Conservation (phyloP, 352 stramenopile species). For the Pythium rhizo-oryzae region DNA sequence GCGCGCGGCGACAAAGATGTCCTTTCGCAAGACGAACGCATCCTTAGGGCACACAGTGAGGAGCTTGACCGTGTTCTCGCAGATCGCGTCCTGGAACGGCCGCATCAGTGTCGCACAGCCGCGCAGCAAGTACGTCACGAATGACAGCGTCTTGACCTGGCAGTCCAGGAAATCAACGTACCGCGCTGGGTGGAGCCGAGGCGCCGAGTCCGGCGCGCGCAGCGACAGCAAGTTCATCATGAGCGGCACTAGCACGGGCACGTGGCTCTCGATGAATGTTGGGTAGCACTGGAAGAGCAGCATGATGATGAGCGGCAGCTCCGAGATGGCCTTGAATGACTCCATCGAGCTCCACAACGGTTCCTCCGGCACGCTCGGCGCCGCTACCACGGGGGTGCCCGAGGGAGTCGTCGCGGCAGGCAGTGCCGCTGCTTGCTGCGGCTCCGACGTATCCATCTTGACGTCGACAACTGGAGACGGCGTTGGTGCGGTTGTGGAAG, state of each 20-base stretch:
- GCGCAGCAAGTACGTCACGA: conserved; percentile 96
- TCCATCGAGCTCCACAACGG: conserved; percentile 83
- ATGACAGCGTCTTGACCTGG: conserved; percentile 98
- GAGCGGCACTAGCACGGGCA: conserved; percentile 94
- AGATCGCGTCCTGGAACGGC: conserved; percentile 94
- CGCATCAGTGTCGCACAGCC: conserved; percentile 93
- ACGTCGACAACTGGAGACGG: background rate
- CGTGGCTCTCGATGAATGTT: conserved; percentile 95
- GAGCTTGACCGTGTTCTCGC: conserved; percentile 94
- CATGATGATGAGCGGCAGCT: conserved; percentile 98
- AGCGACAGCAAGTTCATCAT: conserved; percentile 97
- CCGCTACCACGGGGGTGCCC: background rate
- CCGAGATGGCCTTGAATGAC: conserved; percentile 96
- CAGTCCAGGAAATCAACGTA: conserved; percentile 94
- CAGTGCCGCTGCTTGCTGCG: too few relatives aligned
- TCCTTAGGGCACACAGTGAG: conserved; percentile 95
- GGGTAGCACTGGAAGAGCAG: conserved; percentile 98
- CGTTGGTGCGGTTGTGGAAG: background rate
- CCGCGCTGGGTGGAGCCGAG: conserved; percentile 57
- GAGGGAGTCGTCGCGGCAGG: background rate
- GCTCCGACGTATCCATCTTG: background rate
- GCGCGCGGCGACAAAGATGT: conserved; percentile 95
- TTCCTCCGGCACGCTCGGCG: conserved; percentile 26
- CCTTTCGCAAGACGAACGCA: conserved; percentile 94
- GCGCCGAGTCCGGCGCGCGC: conserved; percentile 61